These are phyloP conservation scores for Camelina sativa DNA, from an alignment of 345 rosid genomes.

Conservation along the genomic window DNA sequence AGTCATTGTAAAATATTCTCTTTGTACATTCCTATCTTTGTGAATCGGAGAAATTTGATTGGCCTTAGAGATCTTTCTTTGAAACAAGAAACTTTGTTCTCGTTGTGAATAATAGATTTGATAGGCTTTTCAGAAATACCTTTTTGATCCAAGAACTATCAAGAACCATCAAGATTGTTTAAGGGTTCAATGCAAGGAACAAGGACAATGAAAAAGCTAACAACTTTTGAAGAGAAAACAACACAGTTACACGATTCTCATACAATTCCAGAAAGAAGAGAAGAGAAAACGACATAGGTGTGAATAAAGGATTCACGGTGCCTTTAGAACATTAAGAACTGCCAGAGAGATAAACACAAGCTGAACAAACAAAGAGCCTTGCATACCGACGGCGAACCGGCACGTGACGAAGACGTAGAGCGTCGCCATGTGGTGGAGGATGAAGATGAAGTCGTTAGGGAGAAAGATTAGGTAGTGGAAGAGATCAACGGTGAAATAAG, in stretches of 20 bases:
- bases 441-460: constrained; percentile 74
- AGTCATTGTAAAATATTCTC: background rate
- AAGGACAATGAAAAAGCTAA: constrained; percentile 11
- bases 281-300: constrained; percentile 41
- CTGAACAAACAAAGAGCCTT: background rate
- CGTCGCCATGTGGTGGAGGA: constrained; percentile 84
- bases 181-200: background rate
- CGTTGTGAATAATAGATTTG: background rate
- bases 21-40: background rate
- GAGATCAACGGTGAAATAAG: constrained; percentile 75
- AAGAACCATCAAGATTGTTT: background rate
- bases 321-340: constrained; percentile 21
- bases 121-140: background rate
- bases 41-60: background rate
- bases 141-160: background rate
- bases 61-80: background rate
- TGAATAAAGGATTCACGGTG: constrained; percentile 70
- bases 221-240: constrained; percentile 21
- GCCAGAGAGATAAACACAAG: background rate
- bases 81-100: background rate
- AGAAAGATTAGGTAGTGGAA: constrained; percentile 67
- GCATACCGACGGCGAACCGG: constrained; percentile 51
- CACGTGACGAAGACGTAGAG: constrained; percentile 73
- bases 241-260: constrained; percentile 22
- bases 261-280: constrained; percentile 23